Conservation (phyloP, 768 basidiomycete species). For the Lactarius sp. region DNA sequence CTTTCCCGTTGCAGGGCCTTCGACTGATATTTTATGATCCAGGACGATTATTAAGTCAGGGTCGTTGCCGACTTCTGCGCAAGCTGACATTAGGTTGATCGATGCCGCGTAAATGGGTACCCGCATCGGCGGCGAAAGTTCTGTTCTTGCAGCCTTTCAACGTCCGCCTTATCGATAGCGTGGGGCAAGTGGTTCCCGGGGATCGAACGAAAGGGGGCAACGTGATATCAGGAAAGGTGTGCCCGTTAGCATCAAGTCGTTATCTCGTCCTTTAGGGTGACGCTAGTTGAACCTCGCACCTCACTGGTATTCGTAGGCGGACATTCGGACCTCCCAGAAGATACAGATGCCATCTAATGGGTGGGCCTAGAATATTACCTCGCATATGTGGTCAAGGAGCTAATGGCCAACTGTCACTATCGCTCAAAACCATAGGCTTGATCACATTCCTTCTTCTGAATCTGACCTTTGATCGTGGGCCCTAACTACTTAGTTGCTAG, state of each 20-base stretch:
- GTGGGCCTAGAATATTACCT: not conserved
- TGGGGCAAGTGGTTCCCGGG: not conserved
- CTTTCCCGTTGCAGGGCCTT: conserved; percentile 5
- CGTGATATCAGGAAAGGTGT: not conserved
- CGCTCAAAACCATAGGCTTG: not conserved
- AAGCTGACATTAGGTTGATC: conserved; percentile 2
- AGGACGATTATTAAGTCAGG: not conserved
- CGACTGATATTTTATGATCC: not conserved
- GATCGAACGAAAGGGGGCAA: not conserved
- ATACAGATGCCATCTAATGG: not conserved
- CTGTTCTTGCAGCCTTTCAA: not conserved
- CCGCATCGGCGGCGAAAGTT: not conserved
- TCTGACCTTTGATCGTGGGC: not conserved
- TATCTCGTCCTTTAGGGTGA: not conserved
- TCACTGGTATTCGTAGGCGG: not conserved
- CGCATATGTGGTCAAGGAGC: not conserved
- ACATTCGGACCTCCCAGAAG: not conserved
- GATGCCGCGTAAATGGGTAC: not conserved
- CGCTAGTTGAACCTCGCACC: conserved; percentile 2
- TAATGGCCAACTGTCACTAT: not conserved
- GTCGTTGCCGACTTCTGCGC: not conserved
- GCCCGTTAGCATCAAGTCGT: not conserved
- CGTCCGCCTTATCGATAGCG: conserved; percentile 19
- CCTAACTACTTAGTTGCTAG: not conserved
- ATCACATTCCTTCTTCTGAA: not conserved